phyloP scores from a whole-genome alignment of 2,329 filamentous ascomycete species.

The Phyllosticta citrichinensis region DNA sequence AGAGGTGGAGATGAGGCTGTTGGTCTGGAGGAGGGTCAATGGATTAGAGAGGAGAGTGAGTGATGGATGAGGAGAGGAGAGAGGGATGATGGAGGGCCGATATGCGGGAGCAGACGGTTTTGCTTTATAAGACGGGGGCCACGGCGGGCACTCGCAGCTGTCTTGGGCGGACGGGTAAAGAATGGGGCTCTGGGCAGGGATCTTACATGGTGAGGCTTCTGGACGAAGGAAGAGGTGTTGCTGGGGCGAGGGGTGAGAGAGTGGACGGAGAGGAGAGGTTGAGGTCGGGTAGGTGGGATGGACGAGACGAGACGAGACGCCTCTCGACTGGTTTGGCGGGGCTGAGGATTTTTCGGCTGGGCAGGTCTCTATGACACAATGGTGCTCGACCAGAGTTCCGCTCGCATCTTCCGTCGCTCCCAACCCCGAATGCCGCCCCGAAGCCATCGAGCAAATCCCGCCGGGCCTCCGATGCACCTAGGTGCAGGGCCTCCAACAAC shows the following conservation, averaged over 20 bases:
- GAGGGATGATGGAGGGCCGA: constrained; percentile 11
- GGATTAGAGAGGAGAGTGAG: background rate
- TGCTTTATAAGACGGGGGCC: constrained; percentile 10
- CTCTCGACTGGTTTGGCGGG: background rate
- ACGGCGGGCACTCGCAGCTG: background rate
- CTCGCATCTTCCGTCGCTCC: background rate
- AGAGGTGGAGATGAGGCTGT: background rate
- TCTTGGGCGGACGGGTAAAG: background rate
- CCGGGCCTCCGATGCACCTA: background rate
- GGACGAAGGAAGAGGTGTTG: background rate
- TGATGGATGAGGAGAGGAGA: background rate
- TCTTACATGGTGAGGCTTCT: background rate
- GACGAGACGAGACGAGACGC: no score
- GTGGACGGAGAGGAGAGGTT: background rate
- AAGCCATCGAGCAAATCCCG: background rate
- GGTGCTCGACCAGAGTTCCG: background rate
- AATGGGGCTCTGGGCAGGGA: background rate
- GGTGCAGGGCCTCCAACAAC: no score
- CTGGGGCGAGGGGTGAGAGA: background rate
- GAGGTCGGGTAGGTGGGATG: background rate
- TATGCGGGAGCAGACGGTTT: constrained; percentile 9
- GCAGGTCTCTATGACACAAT: background rate
- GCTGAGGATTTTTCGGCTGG: background rate
- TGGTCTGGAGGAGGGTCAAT: background rate
- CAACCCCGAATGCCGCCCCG: background rate